phyloP scores from a whole-genome alignment of 2,329 filamentous ascomycete genomes.

The Leptographium radiaticola region DNA sequence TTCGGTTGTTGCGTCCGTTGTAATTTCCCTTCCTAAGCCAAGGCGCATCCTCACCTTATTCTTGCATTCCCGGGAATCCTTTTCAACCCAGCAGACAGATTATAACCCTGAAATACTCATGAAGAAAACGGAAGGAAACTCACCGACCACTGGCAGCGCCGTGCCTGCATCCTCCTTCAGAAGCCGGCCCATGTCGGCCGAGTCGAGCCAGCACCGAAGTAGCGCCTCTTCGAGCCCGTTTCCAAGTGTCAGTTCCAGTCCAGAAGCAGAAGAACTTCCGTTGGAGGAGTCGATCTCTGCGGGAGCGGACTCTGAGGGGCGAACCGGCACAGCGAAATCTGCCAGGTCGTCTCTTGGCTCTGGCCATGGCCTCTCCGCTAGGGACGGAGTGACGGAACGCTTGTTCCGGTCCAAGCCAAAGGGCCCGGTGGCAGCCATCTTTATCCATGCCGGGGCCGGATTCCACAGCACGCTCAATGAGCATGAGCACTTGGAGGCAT shows the following conservation, averaged over 20 bases:
- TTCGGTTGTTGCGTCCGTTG: no score
- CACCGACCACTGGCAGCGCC: not conserved
- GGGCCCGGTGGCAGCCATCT: conserved; percentile 48
- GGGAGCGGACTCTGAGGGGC: not conserved
- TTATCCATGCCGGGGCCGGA: conserved; percentile 89
- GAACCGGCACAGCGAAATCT: not conserved
- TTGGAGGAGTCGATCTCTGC: not conserved
- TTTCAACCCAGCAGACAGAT: no score
- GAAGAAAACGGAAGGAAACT: not conserved
- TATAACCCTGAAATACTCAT: not conserved
- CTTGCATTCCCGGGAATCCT: no score
- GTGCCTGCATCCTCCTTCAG: no score
- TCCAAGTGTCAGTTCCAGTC: conserved; percentile 8
- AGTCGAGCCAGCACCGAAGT: not conserved
- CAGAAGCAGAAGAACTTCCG: not conserved
- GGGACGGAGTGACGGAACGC: conserved; percentile 14
- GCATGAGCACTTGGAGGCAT: conserved; percentile 68
- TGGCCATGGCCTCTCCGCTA: not conserved
- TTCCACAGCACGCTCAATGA: conserved; percentile 88
- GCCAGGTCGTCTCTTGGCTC: not conserved
- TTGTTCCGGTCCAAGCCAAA: conserved; percentile 13
- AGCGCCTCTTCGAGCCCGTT: conserved; percentile 6
- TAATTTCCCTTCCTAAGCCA: no score
- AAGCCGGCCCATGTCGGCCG: not conserved
- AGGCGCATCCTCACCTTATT: no score